Evolutionary conservation across 805 yeast genomes (phyloP).

Genomic region (Lipomyces anomalus): DNA sequence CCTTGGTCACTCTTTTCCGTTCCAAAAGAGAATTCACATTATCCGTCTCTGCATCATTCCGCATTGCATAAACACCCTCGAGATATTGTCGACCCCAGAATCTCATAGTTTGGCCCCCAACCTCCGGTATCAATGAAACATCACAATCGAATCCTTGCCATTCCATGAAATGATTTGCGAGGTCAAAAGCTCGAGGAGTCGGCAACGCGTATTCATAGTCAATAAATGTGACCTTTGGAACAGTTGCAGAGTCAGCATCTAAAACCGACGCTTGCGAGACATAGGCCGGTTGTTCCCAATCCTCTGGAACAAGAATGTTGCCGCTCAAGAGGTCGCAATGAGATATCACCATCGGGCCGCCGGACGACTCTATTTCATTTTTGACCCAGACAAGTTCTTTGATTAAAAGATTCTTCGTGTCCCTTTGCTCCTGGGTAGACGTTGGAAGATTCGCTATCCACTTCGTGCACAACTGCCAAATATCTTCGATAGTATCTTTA

Average conservation of each 20-base stretch:
- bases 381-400: conserved; percentile 55
- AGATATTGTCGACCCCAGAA: conserved; percentile 59
- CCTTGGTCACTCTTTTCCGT: conserved; percentile 19
- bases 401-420: conserved; percentile 39
- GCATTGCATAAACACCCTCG: conserved; percentile 27
- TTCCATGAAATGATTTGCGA: conserved; percentile 68
- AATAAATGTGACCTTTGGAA: conserved; percentile 45
- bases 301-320: conserved; percentile 56
- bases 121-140: conserved; percentile 51
- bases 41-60: background rate
- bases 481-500: conserved; percentile 35
- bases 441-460: conserved; percentile 64
- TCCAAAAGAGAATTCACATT: background rate
- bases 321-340: conserved; percentile 75
- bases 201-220: conserved; percentile 70
- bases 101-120: conserved; percentile 45
- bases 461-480: conserved; percentile 55
- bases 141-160: conserved; percentile 82
- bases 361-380: conserved; percentile 37
- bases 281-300: conserved; percentile 25
- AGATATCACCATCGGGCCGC: conserved; percentile 51
- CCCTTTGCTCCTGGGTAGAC: conserved; percentile 28
- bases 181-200: conserved; percentile 68
- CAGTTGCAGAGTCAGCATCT: background rate
- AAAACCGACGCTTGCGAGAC: too few species aligned